Evolutionary conservation across 2,329 filamentous ascomycete species (phyloP).

Genomic region (Eutypella sp.): DNA sequence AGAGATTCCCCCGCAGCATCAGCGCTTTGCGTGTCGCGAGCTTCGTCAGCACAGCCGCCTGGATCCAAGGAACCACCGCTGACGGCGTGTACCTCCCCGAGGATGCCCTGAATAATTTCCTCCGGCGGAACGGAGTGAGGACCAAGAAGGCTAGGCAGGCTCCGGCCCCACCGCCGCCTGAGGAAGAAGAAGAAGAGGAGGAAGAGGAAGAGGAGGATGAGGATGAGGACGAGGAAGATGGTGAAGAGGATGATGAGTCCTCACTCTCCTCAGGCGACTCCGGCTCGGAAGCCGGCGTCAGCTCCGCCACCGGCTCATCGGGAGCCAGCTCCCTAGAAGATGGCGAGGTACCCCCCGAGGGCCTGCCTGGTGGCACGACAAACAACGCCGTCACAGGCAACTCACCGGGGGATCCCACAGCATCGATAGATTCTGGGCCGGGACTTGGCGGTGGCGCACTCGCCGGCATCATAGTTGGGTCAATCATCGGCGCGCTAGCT

Average conservation of each 20-base stretch:
- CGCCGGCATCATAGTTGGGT: slow-evolving; percentile 18
- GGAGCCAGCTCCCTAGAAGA: background rate
- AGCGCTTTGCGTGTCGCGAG: slow-evolving; percentile 20
- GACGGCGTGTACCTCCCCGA: slow-evolving; percentile 14
- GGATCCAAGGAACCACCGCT: slow-evolving; percentile 17
- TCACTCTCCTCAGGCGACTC: slow-evolving; percentile 7
- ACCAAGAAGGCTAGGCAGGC: slow-evolving; percentile 5
- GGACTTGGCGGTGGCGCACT: slow-evolving; percentile 11
- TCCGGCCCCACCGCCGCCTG: background rate
- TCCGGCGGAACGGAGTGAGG: slow-evolving; percentile 9
- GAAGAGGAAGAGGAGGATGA: slow-evolving; percentile 3
- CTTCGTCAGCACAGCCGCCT: slow-evolving; percentile 21
- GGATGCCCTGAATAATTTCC: slow-evolving; percentile 19
- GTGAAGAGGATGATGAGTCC: slow-evolving; percentile 7
- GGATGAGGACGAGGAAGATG: slow-evolving; percentile 3
- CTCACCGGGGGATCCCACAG: slow-evolving; percentile 6
- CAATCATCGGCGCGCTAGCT: slow-evolving; percentile 12
- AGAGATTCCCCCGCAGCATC: slow-evolving; percentile 19
- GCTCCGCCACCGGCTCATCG: background rate
- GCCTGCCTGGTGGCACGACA: too few relatives aligned
- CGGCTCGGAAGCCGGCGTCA: background rate
- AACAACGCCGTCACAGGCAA: too few relatives aligned
- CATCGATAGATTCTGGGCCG: slow-evolving; percentile 9
- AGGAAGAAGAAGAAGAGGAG: slow-evolving; percentile 1
- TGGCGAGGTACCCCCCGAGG: background rate